A percentile compares a stretch with the other conserved stretches of the same genome.
Conservation (phyloP, 2,329 filamentous ascomycete species). For the Chaetomium globosum region DNA sequence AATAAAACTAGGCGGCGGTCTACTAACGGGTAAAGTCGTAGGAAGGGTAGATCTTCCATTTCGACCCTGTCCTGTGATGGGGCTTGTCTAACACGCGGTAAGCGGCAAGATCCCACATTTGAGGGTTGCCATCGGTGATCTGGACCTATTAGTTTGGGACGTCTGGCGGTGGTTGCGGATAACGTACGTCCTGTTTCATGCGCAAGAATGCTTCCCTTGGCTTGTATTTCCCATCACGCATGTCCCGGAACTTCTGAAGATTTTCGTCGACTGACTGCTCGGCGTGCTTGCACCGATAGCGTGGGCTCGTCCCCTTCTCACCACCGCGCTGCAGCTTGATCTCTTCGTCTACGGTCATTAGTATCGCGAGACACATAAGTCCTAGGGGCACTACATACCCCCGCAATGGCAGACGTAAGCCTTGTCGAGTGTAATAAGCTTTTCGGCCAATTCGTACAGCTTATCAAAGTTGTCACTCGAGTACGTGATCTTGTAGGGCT, state of each 20-base stretch:
- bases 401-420: conserved; percentile 85
- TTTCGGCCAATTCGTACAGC: conserved; percentile 85
- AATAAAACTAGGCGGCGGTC: not conserved
- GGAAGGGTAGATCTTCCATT: conserved; percentile 93
- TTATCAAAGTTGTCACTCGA: conserved; percentile 88
- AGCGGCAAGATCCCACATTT: conserved; percentile 95
- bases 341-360: conserved; percentile 60
- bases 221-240: conserved; percentile 89
- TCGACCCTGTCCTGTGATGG: conserved; percentile 77
- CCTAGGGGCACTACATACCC: conserved; percentile 15
- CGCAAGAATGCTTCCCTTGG: conserved; percentile 80
- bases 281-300: conserved; percentile 81
- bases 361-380: not conserved
- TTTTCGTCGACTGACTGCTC: conserved; percentile 74
- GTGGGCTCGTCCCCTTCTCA: conserved; percentile 65
- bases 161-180: not conserved
- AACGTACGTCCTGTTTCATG: conserved; percentile 76
- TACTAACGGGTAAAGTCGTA: conserved; percentile 54
- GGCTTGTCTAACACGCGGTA: conserved; percentile 80
- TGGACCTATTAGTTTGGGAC: conserved; percentile 15
- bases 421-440: conserved; percentile 71
- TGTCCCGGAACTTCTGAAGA: conserved; percentile 79
- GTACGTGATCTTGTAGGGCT: conserved; percentile 77
- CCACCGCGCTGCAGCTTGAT: conserved; percentile 87
- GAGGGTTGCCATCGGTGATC: conserved; percentile 79